Conservation (phyloP, 768 basidiomycete species). For the Lentinula guzmanii region DNA sequence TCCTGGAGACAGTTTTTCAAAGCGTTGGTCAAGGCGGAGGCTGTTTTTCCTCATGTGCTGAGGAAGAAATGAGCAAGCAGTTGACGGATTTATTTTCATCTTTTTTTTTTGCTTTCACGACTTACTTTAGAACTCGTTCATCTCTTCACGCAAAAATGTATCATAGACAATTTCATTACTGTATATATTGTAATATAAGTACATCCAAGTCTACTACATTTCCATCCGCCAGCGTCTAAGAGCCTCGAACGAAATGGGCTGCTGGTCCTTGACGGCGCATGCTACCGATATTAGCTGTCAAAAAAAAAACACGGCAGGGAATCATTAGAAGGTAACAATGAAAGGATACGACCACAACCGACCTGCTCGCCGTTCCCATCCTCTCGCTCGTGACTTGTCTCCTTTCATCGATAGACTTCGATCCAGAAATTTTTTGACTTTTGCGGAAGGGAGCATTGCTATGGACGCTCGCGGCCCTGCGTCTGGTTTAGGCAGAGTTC, state of each 20-base stretch:
- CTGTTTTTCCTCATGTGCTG: conserved; percentile 55
- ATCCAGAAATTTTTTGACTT: neutral
- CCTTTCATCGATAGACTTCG: neutral
- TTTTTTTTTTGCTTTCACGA: too few relatives aligned
- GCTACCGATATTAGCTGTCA: conserved; percentile 1
- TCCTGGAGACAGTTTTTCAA: conserved; percentile 79
- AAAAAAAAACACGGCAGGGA: neutral
- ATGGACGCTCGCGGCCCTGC: neutral
- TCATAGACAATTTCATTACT: too few relatives aligned
- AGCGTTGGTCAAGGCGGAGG: conserved; percentile 42
- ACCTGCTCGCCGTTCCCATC: conserved; percentile 5
- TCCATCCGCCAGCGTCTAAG: too few relatives aligned
- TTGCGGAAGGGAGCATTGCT: conserved; percentile 1
- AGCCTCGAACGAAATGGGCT: neutral
- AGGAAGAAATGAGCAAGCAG: conserved; percentile 14
- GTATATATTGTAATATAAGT: too few relatives aligned
- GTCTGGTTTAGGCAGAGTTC: neutral
- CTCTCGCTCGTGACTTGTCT: neutral
- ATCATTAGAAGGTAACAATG: too few relatives aligned
- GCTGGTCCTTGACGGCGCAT: conserved; percentile 1
- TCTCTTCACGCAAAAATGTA: too few relatives aligned
- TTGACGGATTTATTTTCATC: too few relatives aligned
- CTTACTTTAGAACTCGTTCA: too few relatives aligned
- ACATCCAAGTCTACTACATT: too few relatives aligned
- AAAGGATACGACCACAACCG: neutral